Base-by-base conservation (phyloP, 805 yeast genomes). In the Priceomyces fermenticarens region DNA sequence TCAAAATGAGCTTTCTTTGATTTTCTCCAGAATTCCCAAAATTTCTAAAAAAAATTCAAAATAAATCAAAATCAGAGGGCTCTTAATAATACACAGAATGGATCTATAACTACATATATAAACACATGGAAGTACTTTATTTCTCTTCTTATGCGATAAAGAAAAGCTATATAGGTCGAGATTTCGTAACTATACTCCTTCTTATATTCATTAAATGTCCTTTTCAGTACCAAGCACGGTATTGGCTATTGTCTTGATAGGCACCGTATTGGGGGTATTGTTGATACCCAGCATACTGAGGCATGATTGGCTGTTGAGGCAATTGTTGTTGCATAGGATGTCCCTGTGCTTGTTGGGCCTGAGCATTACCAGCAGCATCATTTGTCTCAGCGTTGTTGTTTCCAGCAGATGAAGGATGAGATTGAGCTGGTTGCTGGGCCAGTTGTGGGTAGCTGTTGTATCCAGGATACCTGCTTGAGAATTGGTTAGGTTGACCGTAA, bases 231-330 rank as follows among this genome's bases (percentile, higher is more conserved):
- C 75, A 70, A 35, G 71, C 72, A 46, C 73, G 66, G 55, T 67
- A 67, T 47, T 68, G 72, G 44, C 56, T 56, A 52, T 55, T 55
- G 44, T 68, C 74, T 49, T 68, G 75, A 55, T 68, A 70, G 45
- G 71, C 63, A 32, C 64, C 72, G 47, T 68, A 70, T 54, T 70
- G 75, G 10, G 75, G 73, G 54, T 68, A 70, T 52, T 70, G 75
- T 52, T 70, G 75, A 51, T 68, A 70, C n/a, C 60, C 73, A 32
- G 65, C 72, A 49, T 64, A 70, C 54, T 69, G 73, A 20, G 73
- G 73, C 42, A 60, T 57, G 44, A 54, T 51, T 36, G 68, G 69
- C 52, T 69, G 74, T 43, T 63, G 67, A 25, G 59, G 54, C 12
- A 46, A 54, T 39, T 58, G 64, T 40, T 54, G 66, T 30, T 49